These are phyloP conservation scores for Chaetomium cochliodes DNA, from an alignment of 495 filamentous ascomycete species.

Conservation along the genomic window DNA sequence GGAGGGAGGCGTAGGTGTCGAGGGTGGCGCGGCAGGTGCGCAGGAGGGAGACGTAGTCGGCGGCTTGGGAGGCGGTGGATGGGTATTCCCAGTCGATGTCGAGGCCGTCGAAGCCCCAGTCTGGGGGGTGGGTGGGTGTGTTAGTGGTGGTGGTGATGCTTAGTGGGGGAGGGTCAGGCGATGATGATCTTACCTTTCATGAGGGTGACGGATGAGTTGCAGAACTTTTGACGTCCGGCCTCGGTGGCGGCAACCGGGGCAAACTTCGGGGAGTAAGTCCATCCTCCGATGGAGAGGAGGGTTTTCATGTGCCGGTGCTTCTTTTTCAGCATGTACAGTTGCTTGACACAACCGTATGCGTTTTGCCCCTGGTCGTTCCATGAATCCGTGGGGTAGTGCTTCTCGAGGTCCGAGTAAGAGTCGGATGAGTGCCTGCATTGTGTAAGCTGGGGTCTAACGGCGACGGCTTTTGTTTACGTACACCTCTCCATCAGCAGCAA, in stretches of 20 bases:
- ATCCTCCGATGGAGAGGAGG: constrained; percentile 83
- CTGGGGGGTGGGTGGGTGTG: constrained; percentile 23
- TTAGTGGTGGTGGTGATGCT: neutral
- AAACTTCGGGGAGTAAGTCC: constrained; percentile 85
- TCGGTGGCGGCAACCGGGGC: constrained; percentile 60
- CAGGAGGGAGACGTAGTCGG: constrained; percentile 69
- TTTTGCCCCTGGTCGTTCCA: constrained; percentile 65
- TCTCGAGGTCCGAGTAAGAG: constrained; percentile 61
- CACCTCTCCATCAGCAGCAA: constrained; percentile 78
- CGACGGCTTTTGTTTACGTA: constrained; percentile 38
- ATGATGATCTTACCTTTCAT: constrained; percentile 41
- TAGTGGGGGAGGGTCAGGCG: neutral
- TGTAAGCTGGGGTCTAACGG: neutral
- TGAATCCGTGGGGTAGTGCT: constrained; percentile 73
- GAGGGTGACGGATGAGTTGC: constrained; percentile 61
- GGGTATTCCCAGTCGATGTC: constrained; percentile 69
- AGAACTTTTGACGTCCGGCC: constrained; percentile 58
- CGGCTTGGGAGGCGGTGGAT: constrained; percentile 56
- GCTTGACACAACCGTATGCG: constrained; percentile 79
- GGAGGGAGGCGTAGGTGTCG: constrained; percentile 57
- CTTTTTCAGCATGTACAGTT: constrained; percentile 82
- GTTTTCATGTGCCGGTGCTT: constrained; percentile 76
- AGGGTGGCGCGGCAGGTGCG: constrained; percentile 62
- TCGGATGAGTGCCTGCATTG: constrained; percentile 49
- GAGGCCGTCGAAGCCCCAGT: constrained; percentile 58